A percentile compares a stretch with the other conserved stretches of the same genome.
These are phyloP conservation scores for Neurospora sp. DNA, from an alignment of 495 filamentous ascomycete genomes.

Conservation along the genomic window DNA sequence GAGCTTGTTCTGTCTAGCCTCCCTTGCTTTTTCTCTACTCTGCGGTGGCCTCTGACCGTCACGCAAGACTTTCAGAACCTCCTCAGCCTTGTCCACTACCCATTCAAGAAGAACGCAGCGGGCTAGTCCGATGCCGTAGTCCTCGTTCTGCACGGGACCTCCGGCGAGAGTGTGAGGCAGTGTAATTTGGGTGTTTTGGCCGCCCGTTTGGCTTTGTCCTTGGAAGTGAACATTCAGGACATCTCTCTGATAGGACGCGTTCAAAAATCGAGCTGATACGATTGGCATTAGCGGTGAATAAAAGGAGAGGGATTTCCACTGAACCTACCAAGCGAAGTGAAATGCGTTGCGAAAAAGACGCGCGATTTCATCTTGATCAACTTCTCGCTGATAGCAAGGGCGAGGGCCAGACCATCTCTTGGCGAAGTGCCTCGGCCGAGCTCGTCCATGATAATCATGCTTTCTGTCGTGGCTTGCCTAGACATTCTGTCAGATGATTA, in stretches of 20 bases:
- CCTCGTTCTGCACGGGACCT: slow-evolving; percentile 58
- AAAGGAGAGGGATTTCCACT: not conserved
- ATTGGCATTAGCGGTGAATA: not conserved
- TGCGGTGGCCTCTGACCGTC: slow-evolving; percentile 23
- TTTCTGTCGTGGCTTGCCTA: slow-evolving; percentile 60
- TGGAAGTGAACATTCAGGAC: slow-evolving; percentile 76
- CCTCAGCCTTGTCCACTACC: slow-evolving; percentile 57
- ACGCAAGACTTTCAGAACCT: slow-evolving; percentile 52
- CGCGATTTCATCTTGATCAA: slow-evolving; percentile 65
- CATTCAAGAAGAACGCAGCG: slow-evolving; percentile 59
- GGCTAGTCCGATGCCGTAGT: slow-evolving; percentile 75
- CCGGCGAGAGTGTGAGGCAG: slow-evolving; percentile 77
- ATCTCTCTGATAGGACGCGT: slow-evolving; percentile 47
- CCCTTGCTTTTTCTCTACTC: not conserved
- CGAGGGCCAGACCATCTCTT: slow-evolving; percentile 78
- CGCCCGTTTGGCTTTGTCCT: slow-evolving; percentile 45
- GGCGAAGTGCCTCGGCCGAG: slow-evolving; percentile 87
- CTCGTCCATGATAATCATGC: slow-evolving; percentile 84
- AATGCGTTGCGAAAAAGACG: slow-evolving; percentile 92
- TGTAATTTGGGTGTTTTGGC: slow-evolving; percentile 45
- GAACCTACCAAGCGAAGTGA: slow-evolving; percentile 56
- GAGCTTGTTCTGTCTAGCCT: slow-evolving; percentile 40
- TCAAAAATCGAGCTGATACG: slow-evolving; percentile 53
- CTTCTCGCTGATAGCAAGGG: slow-evolving; percentile 80
- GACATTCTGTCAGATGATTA: slow-evolving; percentile 11